Evolutionary conservation across 2,329 filamentous ascomycete genomes (phyloP).

Genomic region (Xylariaceae sp.): DNA sequence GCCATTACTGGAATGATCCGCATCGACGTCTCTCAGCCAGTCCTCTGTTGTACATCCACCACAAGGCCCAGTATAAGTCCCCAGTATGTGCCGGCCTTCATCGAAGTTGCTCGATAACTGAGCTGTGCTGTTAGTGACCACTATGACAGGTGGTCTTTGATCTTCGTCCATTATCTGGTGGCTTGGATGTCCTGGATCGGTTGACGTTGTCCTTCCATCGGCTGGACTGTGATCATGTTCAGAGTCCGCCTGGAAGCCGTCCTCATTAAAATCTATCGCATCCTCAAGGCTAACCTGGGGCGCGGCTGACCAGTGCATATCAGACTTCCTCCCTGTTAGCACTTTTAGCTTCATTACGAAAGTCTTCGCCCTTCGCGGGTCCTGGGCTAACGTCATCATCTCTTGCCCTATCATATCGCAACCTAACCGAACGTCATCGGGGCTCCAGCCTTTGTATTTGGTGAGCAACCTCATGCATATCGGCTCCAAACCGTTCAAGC

Average conservation of each 20-base stretch:
- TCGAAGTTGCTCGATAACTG: neutral
- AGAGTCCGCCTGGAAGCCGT: constrained; percentile 11
- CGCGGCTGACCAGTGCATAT: constrained; percentile 30
- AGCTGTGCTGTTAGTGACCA: neutral
- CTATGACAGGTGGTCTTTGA: neutral
- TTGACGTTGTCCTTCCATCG: constrained; percentile 6
- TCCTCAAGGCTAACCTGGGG: constrained; percentile 22
- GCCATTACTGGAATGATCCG: constrained; percentile 8
- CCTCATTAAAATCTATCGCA: constrained; percentile 8
- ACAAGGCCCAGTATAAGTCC: neutral
- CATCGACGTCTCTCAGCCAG: constrained; percentile 19
- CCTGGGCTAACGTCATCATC: constrained; percentile 46
- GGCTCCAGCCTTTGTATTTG: constrained; percentile 49
- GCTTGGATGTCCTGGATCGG: neutral
- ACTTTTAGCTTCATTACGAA: constrained; percentile 48
- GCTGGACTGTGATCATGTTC: constrained; percentile 20
- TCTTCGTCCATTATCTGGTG: constrained; percentile 4
- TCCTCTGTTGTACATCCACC: constrained; percentile 17
- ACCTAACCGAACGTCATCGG: constrained; percentile 44
- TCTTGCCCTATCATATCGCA: constrained; percentile 48
- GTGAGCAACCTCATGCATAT: constrained; percentile 48
- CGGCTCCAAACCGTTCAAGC: constrained; percentile 49
- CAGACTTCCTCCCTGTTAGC: constrained; percentile 49
- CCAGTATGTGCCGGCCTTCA: neutral
- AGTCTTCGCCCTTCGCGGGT: constrained; percentile 39